Evolutionary conservation across 129 eudicot species (phyloP).

Genomic region (Silybum marianum): DNA sequence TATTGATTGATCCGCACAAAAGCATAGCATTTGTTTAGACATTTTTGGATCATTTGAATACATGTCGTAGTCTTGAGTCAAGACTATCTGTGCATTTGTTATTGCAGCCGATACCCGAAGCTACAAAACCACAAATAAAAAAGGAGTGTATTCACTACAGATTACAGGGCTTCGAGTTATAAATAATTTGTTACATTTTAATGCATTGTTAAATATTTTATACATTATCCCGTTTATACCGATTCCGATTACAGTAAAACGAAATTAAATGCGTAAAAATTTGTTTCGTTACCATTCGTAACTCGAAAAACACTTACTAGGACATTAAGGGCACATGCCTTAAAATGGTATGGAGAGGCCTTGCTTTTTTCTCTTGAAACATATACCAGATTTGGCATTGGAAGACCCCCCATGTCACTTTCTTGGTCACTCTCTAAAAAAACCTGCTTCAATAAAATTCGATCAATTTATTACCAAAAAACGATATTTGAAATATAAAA

Average conservation of each 20-base stretch:
- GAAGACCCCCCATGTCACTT: constrained; percentile 39
- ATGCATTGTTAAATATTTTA: too few species aligned
- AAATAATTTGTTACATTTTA: too few species aligned
- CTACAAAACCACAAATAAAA: constrained; percentile 36
- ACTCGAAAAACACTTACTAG: constrained; percentile 41
- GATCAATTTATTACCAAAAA: neutral
- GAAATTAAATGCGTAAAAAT: neutral
- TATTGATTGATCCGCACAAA: constrained; percentile 44
- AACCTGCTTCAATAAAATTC: constrained; percentile 40
- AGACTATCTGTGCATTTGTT: constrained; percentile 69
- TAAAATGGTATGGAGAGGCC: constrained; percentile 56
- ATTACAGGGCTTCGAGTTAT: too few species aligned
- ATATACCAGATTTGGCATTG: constrained; percentile 76
- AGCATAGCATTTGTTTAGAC: constrained; percentile 56
- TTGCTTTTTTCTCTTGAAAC: constrained; percentile 65
- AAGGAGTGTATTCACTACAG: neutral
- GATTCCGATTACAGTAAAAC: neutral
- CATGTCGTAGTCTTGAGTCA: constrained; percentile 75
- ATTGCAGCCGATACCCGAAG: constrained; percentile 70
- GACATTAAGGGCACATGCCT: constrained; percentile 88
- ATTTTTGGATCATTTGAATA: constrained; percentile 78
- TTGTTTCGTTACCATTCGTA: too few species aligned
- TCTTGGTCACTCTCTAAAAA: constrained; percentile 46
- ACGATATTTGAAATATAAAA: neutral
- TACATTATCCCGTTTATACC: too few species aligned